phyloP scores from a whole-genome alignment of 1,284 basidiomycete species.

The Apiotrichum sp. region DNA sequence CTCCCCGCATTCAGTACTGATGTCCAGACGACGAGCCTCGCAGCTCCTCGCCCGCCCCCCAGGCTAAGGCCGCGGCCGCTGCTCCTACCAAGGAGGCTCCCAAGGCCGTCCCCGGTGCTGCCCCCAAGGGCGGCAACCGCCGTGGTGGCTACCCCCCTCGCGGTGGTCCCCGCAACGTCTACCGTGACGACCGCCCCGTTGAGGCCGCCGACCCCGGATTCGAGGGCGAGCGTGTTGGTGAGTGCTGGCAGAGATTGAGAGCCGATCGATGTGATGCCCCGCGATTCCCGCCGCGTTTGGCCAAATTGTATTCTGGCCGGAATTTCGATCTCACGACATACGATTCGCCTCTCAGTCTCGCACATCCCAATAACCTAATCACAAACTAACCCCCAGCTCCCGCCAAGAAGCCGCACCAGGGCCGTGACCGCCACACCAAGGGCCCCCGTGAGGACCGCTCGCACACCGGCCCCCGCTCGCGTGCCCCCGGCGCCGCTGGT shows the following conservation, averaged over 20 bases:
- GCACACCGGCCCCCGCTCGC: constrained; percentile 27
- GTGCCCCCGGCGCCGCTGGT: constrained; percentile 28
- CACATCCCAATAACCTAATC: too few species aligned
- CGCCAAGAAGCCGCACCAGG: constrained; percentile 30
- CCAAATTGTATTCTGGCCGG: too few species aligned
- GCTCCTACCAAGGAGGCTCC: constrained; percentile 24
- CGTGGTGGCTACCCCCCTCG: constrained; percentile 34
- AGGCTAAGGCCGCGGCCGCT: constrained; percentile 20
- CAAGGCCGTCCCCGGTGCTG: constrained; percentile 32
- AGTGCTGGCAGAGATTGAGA: constrained; percentile 12
- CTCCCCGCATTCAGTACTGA: background rate
- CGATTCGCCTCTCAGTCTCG: too few species aligned
- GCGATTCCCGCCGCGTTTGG: too few species aligned
- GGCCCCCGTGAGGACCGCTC: constrained; percentile 38
- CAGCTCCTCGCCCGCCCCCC: constrained; percentile 30
- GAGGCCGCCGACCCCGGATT: constrained; percentile 30
- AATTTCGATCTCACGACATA: too few species aligned
- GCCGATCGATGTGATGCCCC: too few species aligned
- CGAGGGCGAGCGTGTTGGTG: constrained; percentile 47
- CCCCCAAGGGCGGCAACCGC: constrained; percentile 22
- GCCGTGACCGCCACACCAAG: constrained; percentile 43
- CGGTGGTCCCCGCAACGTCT: constrained; percentile 38
- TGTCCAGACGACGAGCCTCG: constrained; percentile 36
- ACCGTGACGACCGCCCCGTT: constrained; percentile 23
- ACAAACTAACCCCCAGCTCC: constrained; percentile 19